These are phyloP conservation scores for Amanita fuliginea DNA, from an alignment of 768 basidiomycete genomes.

Conservation along the genomic window DNA sequence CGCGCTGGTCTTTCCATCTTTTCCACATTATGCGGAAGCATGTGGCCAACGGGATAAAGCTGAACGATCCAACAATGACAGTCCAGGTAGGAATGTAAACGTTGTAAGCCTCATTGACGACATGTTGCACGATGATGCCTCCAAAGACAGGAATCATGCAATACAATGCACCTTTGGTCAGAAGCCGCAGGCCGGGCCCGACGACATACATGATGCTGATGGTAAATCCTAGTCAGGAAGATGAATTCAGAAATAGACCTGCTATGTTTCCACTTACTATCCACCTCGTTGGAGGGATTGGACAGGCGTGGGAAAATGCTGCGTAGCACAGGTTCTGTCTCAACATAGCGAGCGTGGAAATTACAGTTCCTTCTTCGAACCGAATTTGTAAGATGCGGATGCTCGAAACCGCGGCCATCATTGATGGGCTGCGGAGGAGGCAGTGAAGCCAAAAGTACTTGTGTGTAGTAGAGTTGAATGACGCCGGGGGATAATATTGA, in stretches of 20 bases:
- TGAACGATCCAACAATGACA: constrained; percentile 17
- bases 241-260: background rate
- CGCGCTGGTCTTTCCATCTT: constrained; percentile 19
- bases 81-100: constrained; percentile 27
- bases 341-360: too few relatives aligned
- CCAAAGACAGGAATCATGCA: constrained; percentile 7
- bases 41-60: constrained; percentile 23
- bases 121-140: constrained; percentile 9
- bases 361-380: too few relatives aligned
- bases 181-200: background rate
- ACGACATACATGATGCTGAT: background rate
- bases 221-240: background rate
- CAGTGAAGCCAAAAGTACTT: too few relatives aligned
- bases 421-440: too few relatives aligned
- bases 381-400: too few relatives aligned
- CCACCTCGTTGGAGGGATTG: too few relatives aligned
- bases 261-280: too few relatives aligned
- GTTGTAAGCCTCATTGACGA: constrained; percentile 9
- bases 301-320: too few relatives aligned
- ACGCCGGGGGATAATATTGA: too few relatives aligned
- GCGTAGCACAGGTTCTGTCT: too few relatives aligned
- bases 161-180: background rate
- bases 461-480: too few relatives aligned
- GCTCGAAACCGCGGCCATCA: too few relatives aligned
- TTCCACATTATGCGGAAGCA: constrained; percentile 19